Evolutionary conservation across 805 yeast species (phyloP).

Genomic region (Isabelozyma rhagii): DNA sequence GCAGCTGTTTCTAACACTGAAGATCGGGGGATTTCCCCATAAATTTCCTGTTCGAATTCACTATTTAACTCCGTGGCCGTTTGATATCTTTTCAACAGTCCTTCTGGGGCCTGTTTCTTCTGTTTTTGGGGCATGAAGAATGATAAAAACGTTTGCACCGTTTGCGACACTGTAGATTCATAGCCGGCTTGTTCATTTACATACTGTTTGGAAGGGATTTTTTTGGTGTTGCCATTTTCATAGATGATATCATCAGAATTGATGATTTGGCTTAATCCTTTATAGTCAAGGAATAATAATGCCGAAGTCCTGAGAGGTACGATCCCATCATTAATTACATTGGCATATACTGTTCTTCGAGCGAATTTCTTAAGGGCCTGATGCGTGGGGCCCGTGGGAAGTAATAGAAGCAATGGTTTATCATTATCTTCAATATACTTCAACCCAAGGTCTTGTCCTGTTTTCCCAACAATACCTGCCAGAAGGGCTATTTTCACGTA

Average conservation of each 20-base stretch:
- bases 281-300: conserved; percentile 80
- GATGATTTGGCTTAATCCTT: conserved; percentile 41
- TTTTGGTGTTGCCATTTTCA: conserved; percentile 7
- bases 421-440: conserved; percentile 38
- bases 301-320: conserved; percentile 93
- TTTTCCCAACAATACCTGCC: conserved; percentile 86
- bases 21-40: conserved; percentile 54
- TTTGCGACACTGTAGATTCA: conserved; percentile 14
- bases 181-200: conserved; percentile 6
- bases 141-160: conserved; percentile 36
- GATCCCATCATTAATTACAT: conserved; percentile 88
- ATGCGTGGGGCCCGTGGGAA: conserved; percentile 77
- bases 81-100: conserved; percentile 13
- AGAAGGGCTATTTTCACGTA: conserved; percentile 81
- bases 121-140: conserved; percentile 43
- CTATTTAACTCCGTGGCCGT: conserved; percentile 4
- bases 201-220: conserved; percentile 16
- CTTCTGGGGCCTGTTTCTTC: conserved; percentile 8
- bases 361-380: conserved; percentile 58
- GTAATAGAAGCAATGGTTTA: conserved; percentile 67
- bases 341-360: conserved; percentile 82
- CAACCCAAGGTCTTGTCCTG: conserved; percentile 88
- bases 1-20: conserved; percentile 79
- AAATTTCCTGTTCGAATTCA: conserved; percentile 13
- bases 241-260: conserved; percentile 12